These are phyloP conservation scores for Rhododendron simsii DNA, from an alignment of 148 eudicot species.

Conservation along the genomic window DNA sequence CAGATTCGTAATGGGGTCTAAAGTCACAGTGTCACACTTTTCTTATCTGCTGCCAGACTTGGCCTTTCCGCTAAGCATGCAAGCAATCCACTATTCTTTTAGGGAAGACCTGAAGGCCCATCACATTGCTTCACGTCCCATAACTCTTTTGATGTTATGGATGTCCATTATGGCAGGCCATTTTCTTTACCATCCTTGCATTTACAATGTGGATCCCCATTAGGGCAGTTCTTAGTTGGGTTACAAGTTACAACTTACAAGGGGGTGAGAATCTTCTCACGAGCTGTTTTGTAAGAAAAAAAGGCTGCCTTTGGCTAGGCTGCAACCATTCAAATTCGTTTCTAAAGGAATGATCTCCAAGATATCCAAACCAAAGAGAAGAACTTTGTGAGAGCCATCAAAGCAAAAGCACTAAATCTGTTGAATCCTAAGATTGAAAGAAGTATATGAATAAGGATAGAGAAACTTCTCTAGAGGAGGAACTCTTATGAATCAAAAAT, in stretches of 20 bases:
- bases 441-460: not conserved
- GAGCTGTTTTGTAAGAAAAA: not conserved
- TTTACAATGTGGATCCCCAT: not conserved
- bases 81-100: not conserved
- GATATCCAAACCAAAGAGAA: not conserved
- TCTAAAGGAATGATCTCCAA: not conserved
- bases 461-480: not conserved
- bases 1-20: not conserved
- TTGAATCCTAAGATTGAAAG: not conserved
- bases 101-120: not conserved
- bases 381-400: not conserved
- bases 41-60: not conserved
- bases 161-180: not conserved
- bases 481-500: not conserved
- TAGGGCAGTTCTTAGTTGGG: not conserved
- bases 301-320: not conserved
- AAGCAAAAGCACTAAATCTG: not conserved
- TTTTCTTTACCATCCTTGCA: not conserved
- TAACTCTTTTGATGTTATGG: not conserved
- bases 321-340: not conserved
- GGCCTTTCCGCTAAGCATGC: not conserved
- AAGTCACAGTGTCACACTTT: not conserved
- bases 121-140: not conserved
- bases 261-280: not conserved
- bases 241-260: not conserved